Percentiles rank a stretch among this genome's conserved stretches.
Evolutionary conservation across 164 flowering plant genomes (phyloP).

Genomic region (Euptelea pleiosperma): DNA sequence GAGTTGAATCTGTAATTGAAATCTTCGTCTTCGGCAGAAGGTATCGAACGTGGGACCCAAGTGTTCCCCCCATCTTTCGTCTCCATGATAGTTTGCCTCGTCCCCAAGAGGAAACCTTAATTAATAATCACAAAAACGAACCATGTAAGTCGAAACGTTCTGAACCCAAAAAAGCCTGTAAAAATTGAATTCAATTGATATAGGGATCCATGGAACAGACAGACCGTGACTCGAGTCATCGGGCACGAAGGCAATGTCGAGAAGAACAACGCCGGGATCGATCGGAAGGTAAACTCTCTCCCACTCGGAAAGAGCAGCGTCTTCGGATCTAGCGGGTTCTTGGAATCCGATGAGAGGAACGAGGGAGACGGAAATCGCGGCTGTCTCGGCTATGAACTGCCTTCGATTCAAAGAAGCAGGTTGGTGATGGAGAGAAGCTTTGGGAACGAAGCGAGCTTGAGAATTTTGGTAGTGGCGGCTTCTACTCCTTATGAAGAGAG

Average conservation of each 20-base stretch:
- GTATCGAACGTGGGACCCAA: constrained; percentile 89
- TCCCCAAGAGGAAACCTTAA: constrained; percentile 85
- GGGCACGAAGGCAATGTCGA: constrained; percentile 93
- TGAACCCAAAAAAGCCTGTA: not conserved
- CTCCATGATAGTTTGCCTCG: constrained; percentile 94
- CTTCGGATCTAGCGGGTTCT: constrained; percentile 47
- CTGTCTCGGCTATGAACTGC: constrained; percentile 38
- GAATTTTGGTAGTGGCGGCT: constrained; percentile 12
- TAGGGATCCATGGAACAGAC: not conserved
- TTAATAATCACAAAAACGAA: not conserved
- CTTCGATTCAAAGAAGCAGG: constrained; percentile 29
- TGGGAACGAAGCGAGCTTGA: constrained; percentile 19
- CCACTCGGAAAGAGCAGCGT: constrained; percentile 72
- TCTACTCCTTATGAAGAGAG: constrained; percentile 8
- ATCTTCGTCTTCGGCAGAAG: constrained; percentile 97
- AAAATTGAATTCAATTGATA: not conserved
- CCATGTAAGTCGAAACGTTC: not conserved
- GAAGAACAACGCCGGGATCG: constrained; percentile 94
- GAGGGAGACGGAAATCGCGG: constrained; percentile 31
- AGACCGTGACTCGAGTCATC: constrained; percentile 78
- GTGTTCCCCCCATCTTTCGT: constrained; percentile 95
- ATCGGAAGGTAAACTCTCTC: constrained; percentile 78
- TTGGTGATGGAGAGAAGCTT: constrained; percentile 20
- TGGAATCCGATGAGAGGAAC: constrained; percentile 19
- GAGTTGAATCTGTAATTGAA: constrained; percentile 93